Evolutionary conservation across 2,329 filamentous ascomycete genomes (phyloP).

Genomic region (Neopestalotiopsis sp.): DNA sequence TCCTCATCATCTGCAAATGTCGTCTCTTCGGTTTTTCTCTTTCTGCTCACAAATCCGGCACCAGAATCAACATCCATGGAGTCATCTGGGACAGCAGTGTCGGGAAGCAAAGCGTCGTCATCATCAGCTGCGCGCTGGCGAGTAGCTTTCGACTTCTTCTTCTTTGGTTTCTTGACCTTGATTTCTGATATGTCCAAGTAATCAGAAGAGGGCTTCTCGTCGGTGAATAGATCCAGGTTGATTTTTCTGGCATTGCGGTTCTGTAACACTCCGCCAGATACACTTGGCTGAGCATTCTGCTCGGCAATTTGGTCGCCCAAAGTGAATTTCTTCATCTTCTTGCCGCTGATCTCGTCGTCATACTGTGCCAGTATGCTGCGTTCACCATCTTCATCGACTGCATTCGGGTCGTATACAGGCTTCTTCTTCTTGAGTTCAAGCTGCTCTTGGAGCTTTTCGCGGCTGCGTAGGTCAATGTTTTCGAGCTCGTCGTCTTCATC

Average conservation of each 20-base stretch:
- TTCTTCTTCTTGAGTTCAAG: constrained; percentile 90
- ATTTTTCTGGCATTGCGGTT: constrained; percentile 73
- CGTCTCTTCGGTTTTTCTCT: constrained; percentile 68
- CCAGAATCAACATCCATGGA: constrained; percentile 79
- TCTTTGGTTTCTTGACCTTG: constrained; percentile 95
- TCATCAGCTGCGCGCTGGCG: constrained; percentile 72
- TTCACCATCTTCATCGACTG: constrained; percentile 69
- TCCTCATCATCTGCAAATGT: constrained; percentile 91
- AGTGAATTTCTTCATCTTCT: constrained; percentile 87
- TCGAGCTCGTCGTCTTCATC: constrained; percentile 92
- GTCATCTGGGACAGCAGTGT: constrained; percentile 45
- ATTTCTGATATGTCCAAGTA: constrained; percentile 87
- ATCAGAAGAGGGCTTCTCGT: constrained; percentile 77
- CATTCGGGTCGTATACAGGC: constrained; percentile 85
- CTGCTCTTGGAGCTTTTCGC: constrained; percentile 75
- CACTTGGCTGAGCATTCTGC: constrained; percentile 64
- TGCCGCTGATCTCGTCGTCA: constrained; percentile 92
- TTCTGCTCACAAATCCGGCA: constrained; percentile 55
- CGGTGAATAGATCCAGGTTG: constrained; percentile 69
- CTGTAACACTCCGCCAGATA: constrained; percentile 56
- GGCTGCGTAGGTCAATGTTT: constrained; percentile 73
- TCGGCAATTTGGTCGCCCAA: constrained; percentile 78
- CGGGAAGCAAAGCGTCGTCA: constrained; percentile 61
- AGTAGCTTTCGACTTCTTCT: constrained; percentile 81
- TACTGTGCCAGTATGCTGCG: constrained; percentile 84